These are phyloP conservation scores for Clonostachys byssicola DNA, from an alignment of 2,329 filamentous ascomycete genomes.

Conservation along the genomic window DNA sequence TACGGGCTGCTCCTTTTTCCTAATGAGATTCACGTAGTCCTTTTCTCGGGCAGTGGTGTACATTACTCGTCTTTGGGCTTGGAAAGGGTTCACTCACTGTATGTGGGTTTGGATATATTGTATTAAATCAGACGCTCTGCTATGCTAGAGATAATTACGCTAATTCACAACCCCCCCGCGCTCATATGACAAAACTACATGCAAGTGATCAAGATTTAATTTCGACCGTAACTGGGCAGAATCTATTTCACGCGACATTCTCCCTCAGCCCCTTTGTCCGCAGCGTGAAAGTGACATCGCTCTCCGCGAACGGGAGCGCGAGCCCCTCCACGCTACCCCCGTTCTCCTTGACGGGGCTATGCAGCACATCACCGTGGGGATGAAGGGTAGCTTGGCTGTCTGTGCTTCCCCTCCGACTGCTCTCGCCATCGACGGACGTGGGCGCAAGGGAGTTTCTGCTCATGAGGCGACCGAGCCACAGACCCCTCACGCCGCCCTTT, in stretches of 20 bases:
- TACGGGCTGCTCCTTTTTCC: no score
- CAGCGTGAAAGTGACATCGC: conserved; percentile 41
- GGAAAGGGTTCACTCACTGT: no score
- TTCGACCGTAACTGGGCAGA: no score
- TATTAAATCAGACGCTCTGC: no score
- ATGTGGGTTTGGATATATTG: no score
- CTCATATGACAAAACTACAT: no score
- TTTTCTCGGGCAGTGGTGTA: no score
- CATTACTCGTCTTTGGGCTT: no score
- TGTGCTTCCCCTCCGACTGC: conserved; percentile 26
- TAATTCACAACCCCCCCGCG: neutral
- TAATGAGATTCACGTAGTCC: no score
- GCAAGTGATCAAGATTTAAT: no score
- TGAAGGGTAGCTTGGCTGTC: conserved; percentile 28
- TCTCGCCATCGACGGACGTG: neutral
- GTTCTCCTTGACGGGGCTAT: conserved; percentile 5
- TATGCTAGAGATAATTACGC: no score
- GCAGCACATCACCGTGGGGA: no score
- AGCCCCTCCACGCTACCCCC: conserved; percentile 12
- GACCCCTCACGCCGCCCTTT: conserved; percentile 54
- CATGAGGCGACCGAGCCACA: conserved; percentile 46
- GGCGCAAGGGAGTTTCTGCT: conserved; percentile 11
- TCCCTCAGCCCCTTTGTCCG: conserved; percentile 54
- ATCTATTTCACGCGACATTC: conserved; percentile 30
- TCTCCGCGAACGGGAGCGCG: conserved; percentile 40